These are phyloP conservation scores for Russula abietina DNA, from an alignment of 768 basidiomycete species.

Conservation along the genomic window DNA sequence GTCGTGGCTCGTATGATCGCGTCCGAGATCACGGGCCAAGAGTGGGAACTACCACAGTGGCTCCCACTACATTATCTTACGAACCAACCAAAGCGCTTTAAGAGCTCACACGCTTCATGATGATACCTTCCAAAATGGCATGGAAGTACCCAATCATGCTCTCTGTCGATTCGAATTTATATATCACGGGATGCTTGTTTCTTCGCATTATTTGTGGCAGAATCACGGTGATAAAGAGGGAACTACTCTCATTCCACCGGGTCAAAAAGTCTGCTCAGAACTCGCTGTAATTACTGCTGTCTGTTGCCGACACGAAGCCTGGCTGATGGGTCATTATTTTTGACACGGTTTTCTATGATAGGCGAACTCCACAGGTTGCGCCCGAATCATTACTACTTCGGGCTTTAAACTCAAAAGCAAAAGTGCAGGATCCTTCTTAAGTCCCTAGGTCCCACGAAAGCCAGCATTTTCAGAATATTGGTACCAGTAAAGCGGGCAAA, in stretches of 20 bases:
- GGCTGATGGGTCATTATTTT: not conserved
- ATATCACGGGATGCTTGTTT: not conserved
- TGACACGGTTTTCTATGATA: not conserved
- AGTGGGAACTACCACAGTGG: constrained; percentile 56
- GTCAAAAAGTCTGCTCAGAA: not conserved
- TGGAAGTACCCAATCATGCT: not conserved
- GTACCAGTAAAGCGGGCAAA: not conserved
- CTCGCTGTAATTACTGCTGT: not conserved
- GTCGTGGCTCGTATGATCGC: constrained; percentile 53
- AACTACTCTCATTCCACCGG: too few relatives aligned
- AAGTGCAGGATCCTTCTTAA: not conserved
- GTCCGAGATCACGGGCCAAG: constrained; percentile 39
- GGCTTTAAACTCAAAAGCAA: constrained; percentile 4
- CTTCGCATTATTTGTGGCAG: not conserved
- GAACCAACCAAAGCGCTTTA: not conserved
- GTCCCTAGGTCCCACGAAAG: not conserved
- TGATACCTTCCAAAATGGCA: not conserved
- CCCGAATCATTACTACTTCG: constrained; percentile 5
- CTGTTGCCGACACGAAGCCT: not conserved
- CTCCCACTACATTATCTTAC: constrained; percentile 43
- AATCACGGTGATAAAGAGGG: not conserved
- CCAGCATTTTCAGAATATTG: not conserved
- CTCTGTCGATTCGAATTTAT: not conserved
- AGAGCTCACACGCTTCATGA: not conserved
- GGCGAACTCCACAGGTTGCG: not conserved